Percentiles rank a stretch among this genome's conserved stretches.
phyloP scores from a whole-genome alignment of 2,329 filamentous ascomycete genomes.

The Penicillium sp. region DNA sequence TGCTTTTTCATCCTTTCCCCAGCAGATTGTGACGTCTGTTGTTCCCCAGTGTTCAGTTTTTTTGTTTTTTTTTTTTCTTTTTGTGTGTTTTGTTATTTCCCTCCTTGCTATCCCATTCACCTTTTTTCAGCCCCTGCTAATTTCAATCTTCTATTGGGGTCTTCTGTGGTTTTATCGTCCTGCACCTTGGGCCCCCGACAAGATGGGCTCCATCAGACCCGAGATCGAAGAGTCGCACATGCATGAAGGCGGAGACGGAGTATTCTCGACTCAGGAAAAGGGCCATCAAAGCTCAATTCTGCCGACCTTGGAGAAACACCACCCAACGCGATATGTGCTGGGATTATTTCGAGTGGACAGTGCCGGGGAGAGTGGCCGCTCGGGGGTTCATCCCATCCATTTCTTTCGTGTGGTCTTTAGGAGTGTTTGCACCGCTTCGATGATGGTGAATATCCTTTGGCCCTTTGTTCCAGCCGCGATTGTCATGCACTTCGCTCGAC shows the following conservation, averaged over 20 bases:
- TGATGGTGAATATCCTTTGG: constrained; percentile 70
- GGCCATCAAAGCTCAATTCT: constrained; percentile 20
- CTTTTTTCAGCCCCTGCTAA: neutral
- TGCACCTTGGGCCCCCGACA: neutral
- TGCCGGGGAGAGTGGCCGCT: constrained; percentile 67
- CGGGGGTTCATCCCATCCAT: constrained; percentile 62
- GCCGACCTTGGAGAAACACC: constrained; percentile 27
- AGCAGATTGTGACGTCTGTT: neutral
- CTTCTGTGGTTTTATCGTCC: neutral
- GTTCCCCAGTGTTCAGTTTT: neutral
- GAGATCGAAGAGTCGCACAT: neutral
- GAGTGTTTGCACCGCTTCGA: constrained; percentile 64
- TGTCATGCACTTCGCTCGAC: constrained; percentile 59
- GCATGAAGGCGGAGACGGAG: neutral
- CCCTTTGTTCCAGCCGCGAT: constrained; percentile 72
- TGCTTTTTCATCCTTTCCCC: neutral
- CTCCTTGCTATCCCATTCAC: neutral
- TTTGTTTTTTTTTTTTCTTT: neutral
- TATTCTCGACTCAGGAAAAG: constrained; percentile 12
- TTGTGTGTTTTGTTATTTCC: neutral
- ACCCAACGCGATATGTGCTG: constrained; percentile 13
- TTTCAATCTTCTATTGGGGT: neutral
- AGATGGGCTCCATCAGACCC: constrained; percentile 17
- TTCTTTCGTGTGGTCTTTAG: constrained; percentile 65
- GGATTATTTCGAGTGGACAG: constrained; percentile 36